These are phyloP conservation scores for Canavalia gladiata DNA, from an alignment of 306 rosid genomes.

Conservation along the genomic window DNA sequence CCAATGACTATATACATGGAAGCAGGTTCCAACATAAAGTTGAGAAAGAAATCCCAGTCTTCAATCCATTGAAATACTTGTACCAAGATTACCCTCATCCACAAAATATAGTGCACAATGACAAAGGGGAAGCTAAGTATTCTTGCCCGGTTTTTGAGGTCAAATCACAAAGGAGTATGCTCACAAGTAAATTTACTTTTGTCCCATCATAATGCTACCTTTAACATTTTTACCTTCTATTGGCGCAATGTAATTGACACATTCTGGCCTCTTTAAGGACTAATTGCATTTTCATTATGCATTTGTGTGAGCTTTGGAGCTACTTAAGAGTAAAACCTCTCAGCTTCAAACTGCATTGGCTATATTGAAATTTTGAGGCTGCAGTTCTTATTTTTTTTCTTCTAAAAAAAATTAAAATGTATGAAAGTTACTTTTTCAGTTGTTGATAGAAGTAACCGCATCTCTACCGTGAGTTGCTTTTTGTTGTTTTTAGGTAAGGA, in stretches of 20 bases:
- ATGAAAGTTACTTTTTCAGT: too few relatives aligned
- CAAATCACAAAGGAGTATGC: conserved; percentile 57
- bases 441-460: too few relatives aligned
- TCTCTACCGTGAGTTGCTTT: too few relatives aligned
- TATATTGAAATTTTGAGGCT: neutral
- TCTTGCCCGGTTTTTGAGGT: conserved; percentile 74
- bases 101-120: conserved; percentile 49
- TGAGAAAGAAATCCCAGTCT: conserved; percentile 75
- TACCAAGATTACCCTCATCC: conserved; percentile 81
- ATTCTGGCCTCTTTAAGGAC: conserved; percentile 6
- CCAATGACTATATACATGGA: conserved; percentile 44
- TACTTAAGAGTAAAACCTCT: neutral
- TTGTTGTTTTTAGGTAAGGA: too few relatives aligned
- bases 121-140: conserved; percentile 48
- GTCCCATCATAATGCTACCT: conserved; percentile 53
- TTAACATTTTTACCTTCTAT: conserved; percentile 23
- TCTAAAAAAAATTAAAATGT: too few relatives aligned
- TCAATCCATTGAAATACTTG: conserved; percentile 76
- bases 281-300: conserved; percentile 5
- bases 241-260: conserved; percentile 27
- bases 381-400: too few relatives aligned
- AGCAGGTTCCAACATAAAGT: conserved; percentile 42
- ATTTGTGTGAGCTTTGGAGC: conserved; percentile 5
- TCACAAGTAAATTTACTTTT: conserved; percentile 64
- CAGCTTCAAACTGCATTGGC: neutral